These are phyloP conservation scores for Aspergillus sp. DNA, from an alignment of 2,329 filamentous ascomycete species.

Conservation along the genomic window DNA sequence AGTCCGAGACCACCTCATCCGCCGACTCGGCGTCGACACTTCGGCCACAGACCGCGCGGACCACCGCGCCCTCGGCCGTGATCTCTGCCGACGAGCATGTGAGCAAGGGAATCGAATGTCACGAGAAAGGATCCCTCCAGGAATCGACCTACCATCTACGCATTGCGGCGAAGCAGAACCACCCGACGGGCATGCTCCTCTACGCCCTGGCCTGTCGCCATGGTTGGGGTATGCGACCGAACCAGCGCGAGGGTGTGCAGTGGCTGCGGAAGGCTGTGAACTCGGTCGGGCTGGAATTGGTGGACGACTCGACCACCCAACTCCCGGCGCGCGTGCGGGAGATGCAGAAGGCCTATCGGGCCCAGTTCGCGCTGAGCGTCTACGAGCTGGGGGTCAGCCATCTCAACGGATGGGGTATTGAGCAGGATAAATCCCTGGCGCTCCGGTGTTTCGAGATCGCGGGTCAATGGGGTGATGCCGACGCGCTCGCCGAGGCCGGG, in stretches of 20 bases:
- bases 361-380: constrained; percentile 91
- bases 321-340: constrained; percentile 58
- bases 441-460: constrained; percentile 95
- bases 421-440: constrained; percentile 84
- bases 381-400: constrained; percentile 96
- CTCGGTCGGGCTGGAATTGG: constrained; percentile 75
- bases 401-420: constrained; percentile 97
- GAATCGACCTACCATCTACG: constrained; percentile 96
- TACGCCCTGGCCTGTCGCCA: constrained; percentile 94
- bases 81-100: constrained; percentile 75
- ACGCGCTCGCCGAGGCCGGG: constrained; percentile 89
- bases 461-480: constrained; percentile 89
- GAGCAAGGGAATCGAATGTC: constrained; percentile 82
- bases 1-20: constrained; percentile 52
- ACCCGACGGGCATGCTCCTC: constrained; percentile 91
- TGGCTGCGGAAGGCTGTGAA: constrained; percentile 94
- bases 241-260: constrained; percentile 82
- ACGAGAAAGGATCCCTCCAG: constrained; percentile 81
- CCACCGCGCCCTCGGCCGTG: constrained; percentile 25
- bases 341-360: constrained; percentile 75
- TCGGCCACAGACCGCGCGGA: constrained; percentile 36
- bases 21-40: constrained; percentile 65
- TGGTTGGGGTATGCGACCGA: constrained; percentile 95
- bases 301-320: constrained; percentile 63
- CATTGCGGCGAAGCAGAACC: constrained; percentile 78